These are phyloP conservation scores for Grosmannia clavigera DNA, from an alignment of 2,329 filamentous ascomycete genomes.

Conservation along the genomic window DNA sequence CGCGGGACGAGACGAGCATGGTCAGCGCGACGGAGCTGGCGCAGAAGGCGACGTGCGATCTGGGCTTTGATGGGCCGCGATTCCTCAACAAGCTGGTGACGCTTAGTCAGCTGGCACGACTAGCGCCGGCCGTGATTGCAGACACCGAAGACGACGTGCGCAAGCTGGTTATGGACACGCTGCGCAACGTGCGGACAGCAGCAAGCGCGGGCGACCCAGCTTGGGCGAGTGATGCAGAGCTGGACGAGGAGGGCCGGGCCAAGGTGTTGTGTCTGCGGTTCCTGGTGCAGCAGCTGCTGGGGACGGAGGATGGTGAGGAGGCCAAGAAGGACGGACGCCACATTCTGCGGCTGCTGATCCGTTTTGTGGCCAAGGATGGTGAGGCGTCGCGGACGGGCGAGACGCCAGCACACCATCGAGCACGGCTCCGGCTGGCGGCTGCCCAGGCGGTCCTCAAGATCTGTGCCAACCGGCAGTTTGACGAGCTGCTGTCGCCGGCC, in stretches of 20 bases:
- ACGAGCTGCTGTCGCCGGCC: conserved; percentile 56
- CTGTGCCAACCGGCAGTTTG: conserved; percentile 62
- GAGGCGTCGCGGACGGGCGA: conserved; percentile 65
- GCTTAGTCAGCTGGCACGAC: conserved; percentile 62
- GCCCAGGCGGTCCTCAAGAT: conserved; percentile 75
- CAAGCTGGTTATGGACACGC: conserved; percentile 62
- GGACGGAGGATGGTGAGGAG: conserved; percentile 34
- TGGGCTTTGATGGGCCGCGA: conserved; percentile 57
- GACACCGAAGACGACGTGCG: conserved; percentile 67
- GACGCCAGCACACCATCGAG: conserved; percentile 66
- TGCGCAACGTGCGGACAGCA: conserved; percentile 52
- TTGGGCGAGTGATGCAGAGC: conserved; percentile 55
- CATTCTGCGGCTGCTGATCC: conserved; percentile 69
- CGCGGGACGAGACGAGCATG: conserved; percentile 58
- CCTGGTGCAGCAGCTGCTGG: conserved; percentile 73
- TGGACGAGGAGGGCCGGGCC: conserved; percentile 71
- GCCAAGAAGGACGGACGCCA: conserved; percentile 35
- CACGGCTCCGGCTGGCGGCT: conserved; percentile 69
- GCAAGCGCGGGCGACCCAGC: conserved; percentile 27
- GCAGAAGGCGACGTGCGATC: conserved; percentile 60
- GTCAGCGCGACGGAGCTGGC: conserved; percentile 78
- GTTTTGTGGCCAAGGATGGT: conserved; percentile 61
- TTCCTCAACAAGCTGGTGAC: conserved; percentile 66
- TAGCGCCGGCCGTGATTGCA: conserved; percentile 59
- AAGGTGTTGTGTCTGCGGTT: conserved; percentile 78